A percentile compares a stretch with the other conserved stretches of the same genome.
phyloP scores from a whole-genome alignment of 768 basidiomycete genomes.

The Calocera viscosa region DNA sequence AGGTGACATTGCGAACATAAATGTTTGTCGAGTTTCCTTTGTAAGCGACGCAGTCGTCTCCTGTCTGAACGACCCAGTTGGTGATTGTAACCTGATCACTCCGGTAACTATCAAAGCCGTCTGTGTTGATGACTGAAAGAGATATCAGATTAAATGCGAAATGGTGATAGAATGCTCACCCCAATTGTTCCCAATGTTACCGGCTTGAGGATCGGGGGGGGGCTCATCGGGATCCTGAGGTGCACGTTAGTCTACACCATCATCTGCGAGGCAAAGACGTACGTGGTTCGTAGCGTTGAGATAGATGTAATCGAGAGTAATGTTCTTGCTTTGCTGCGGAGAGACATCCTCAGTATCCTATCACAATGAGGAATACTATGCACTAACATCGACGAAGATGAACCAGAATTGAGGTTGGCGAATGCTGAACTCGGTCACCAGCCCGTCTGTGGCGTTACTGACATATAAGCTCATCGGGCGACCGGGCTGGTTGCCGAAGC shows the following conservation, averaged over 20 bases:
- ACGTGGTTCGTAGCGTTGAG: not conserved
- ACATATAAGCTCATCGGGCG: constrained; percentile 32
- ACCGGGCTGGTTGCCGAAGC: constrained; percentile 30
- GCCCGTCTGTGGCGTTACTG: constrained; percentile 30
- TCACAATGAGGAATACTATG: not conserved
- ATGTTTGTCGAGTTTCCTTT: constrained; percentile 36
- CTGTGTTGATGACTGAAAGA: constrained; percentile 30
- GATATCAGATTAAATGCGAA: constrained; percentile 4
- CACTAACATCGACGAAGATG: not conserved
- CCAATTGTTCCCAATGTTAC: not conserved
- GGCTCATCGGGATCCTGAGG: constrained; percentile 5
- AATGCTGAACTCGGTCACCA: constrained; percentile 16
- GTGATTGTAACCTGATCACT: constrained; percentile 32
- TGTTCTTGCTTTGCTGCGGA: not conserved
- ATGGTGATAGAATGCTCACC: not conserved
- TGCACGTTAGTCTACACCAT: too few relatives aligned
- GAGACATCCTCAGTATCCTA: not conserved
- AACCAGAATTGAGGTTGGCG: not conserved
- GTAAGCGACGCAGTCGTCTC: constrained; percentile 32
- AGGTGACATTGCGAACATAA: constrained; percentile 30
- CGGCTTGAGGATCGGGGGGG: constrained; percentile 6
- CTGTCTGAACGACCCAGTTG: constrained; percentile 31
- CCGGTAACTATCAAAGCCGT: constrained; percentile 30
- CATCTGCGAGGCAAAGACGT: not conserved
- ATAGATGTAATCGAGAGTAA: not conserved